Percentiles rank a stretch among this genome's conserved stretches.
Evolutionary conservation across 768 basidiomycete genomes (phyloP).

Genomic region (Phaeotremella fagi): DNA sequence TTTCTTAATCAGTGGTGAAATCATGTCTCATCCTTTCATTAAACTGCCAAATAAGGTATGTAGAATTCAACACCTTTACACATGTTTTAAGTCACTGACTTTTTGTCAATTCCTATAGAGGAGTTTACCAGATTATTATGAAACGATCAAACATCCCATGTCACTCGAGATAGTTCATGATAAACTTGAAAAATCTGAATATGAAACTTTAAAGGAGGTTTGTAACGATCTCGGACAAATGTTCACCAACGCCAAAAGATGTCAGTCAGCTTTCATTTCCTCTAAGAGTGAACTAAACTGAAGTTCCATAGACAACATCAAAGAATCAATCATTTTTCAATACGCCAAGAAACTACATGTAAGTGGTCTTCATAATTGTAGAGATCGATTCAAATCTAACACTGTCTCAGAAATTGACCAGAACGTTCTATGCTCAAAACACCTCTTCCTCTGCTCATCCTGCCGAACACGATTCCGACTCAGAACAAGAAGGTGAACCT

Average conservation of each 20-base stretch:
- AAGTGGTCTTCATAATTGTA: background rate
- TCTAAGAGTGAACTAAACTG: background rate
- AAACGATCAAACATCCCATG: constrained; percentile 43
- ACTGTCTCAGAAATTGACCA: constrained; percentile 40
- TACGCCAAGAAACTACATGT: constrained; percentile 46
- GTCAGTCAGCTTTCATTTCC: constrained; percentile 17
- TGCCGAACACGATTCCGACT: constrained; percentile 16
- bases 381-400: background rate
- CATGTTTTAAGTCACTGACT: no score
- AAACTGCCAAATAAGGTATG: constrained; percentile 40
- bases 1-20: constrained; percentile 17
- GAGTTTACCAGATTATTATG: constrained; percentile 42
- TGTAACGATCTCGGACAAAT: constrained; percentile 41
- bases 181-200: constrained; percentile 25
- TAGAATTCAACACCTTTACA: no score
- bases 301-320: constrained; percentile 35
- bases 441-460: constrained; percentile 11
- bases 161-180: constrained; percentile 31
- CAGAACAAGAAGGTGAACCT: constrained; percentile 23
- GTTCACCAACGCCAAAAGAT: constrained; percentile 47
- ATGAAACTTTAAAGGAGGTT: constrained; percentile 38
- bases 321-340: constrained; percentile 41
- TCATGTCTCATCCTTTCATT: constrained; percentile 36
- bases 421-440: constrained; percentile 21
- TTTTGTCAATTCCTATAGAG: constrained; percentile 11